phyloP scores from a whole-genome alignment of 2,329 filamentous ascomycete genomes.

The Leptographium radiaticola region DNA sequence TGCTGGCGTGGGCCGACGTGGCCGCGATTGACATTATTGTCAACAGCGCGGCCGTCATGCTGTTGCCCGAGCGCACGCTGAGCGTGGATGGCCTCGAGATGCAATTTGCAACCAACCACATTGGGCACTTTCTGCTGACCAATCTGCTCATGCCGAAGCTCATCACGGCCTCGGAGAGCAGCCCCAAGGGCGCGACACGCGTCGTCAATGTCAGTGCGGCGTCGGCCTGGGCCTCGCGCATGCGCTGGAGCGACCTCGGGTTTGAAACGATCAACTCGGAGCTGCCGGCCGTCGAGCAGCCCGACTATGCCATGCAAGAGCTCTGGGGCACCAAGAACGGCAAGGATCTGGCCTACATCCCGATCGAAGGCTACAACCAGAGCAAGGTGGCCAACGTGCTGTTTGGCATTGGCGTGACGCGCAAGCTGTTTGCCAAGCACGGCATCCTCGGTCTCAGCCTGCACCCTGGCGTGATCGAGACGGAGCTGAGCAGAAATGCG shows the following conservation, averaged over 20 bases:
- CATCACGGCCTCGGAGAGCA: conserved; percentile 16
- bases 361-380: conserved; percentile 31
- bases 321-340: conserved; percentile 19
- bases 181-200: conserved; percentile 15
- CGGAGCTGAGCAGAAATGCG: conserved; percentile 1
- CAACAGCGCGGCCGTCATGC: conserved; percentile 28
- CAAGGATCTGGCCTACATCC: conserved; percentile 19
- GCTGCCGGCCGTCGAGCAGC: conserved; percentile 20
- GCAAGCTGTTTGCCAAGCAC: conserved; percentile 27
- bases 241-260: conserved; percentile 26
- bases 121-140: conserved; percentile 35
- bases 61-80: conserved; percentile 17
- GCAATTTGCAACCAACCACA: conserved; percentile 34
- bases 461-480: conserved; percentile 6
- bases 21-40: conserved; percentile 23
- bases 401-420: conserved; percentile 26
- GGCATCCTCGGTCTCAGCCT: conserved; percentile 10
- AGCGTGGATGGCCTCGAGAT: conserved; percentile 28
- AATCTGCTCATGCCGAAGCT: conserved; percentile 32
- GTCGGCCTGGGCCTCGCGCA: conserved; percentile 13
- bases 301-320: conserved; percentile 12
- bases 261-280: conserved; percentile 21
- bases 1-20: conserved; percentile 19
- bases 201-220: conserved; percentile 30
- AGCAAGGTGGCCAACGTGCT: conserved; percentile 39